phyloP scores from a whole-genome alignment of 768 basidiomycete species.

The Amanita pallidorosea region DNA sequence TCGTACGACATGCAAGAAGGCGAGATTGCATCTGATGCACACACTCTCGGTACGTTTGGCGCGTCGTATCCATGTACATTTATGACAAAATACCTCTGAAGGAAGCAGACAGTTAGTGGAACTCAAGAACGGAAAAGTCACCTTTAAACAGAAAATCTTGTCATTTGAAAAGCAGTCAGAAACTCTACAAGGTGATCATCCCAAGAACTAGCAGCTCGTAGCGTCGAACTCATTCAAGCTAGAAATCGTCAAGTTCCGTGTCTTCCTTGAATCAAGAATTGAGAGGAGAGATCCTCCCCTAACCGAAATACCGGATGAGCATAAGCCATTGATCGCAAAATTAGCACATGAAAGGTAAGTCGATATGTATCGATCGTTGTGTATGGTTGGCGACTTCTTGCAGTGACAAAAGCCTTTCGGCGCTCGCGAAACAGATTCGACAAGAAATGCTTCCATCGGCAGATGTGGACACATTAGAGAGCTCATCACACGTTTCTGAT shows the following conservation, averaged over 20 bases:
- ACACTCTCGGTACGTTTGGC: conserved; percentile 17
- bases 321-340: conserved; percentile 71
- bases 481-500: conserved; percentile 21
- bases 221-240: conserved; percentile 5
- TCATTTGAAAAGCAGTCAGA: conserved; percentile 74
- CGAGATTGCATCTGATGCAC: not conserved
- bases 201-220: not conserved
- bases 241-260: conserved; percentile 75
- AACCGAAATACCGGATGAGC: conserved; percentile 49
- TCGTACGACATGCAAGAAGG: not conserved
- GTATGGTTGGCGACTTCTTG: conserved; percentile 1
- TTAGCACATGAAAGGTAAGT: conserved; percentile 76
- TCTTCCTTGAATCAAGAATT: conserved; percentile 51
- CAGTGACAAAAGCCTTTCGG: conserved; percentile 63
- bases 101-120: conserved; percentile 43
- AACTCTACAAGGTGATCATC: conserved; percentile 61
- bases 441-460: conserved; percentile 55
- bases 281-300: conserved; percentile 40
- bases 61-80: conserved; percentile 12
- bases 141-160: conserved; percentile 65
- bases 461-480: conserved; percentile 42
- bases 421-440: conserved; percentile 61
- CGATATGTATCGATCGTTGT: not conserved
- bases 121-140: conserved; percentile 65
- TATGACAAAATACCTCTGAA: conserved; percentile 21